Base-by-base conservation (phyloP, 768 basidiomycete species). In the Naganishia onofrii region DNA sequence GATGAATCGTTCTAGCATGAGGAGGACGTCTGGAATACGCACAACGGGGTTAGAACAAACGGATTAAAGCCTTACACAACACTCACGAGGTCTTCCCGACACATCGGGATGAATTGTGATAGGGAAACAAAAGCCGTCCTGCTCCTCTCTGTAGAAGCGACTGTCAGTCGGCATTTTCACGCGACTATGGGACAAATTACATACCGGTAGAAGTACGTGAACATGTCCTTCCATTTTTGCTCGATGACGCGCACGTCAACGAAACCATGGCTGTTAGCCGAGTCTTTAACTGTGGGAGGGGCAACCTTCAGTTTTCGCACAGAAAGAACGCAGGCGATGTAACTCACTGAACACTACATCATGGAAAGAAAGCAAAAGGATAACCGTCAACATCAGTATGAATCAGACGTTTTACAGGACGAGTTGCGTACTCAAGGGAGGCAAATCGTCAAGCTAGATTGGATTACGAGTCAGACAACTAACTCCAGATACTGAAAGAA, bases 101-200 rank as follows among this genome's bases (percentile, higher is more conserved):
- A 89, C 88, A 73, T 90, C 89, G 0, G 90, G 89, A 74, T 90
- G 90, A 48, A 91, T 89, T 1, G 89, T 90, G 69, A 90, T 85
- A 0, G 89, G 89, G 74, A 89, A 88, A n/a, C 70, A 67, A 71
- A 78, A 78, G 7, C 77, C 74, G 21, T 76, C 76, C 12, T 70
- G 68, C 23, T 78, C 65, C 57, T 78, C 75, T 1, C 69, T 70
- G 34, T 21, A 21, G 34, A 17, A 58, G 57, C 3, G 8, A 21
- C 12, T 38, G 19, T 53, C 44, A 29, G 13, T 13, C 19, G n/a
- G 10, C 4, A 13, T 1, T 29, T 6, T 5, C 23, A n/a, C 19
- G 23, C 3, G 0, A 1, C 1, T 29, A 6, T 10, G 19, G 64
- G 2, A 88, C 84, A 12, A 1, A 23, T 3, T 34, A n/a, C 74